A percentile compares a stretch with the other conserved stretches of the same genome.
Conservation (phyloP, 495 filamentous ascomycete species). For the Margaritispora aquatica region DNA sequence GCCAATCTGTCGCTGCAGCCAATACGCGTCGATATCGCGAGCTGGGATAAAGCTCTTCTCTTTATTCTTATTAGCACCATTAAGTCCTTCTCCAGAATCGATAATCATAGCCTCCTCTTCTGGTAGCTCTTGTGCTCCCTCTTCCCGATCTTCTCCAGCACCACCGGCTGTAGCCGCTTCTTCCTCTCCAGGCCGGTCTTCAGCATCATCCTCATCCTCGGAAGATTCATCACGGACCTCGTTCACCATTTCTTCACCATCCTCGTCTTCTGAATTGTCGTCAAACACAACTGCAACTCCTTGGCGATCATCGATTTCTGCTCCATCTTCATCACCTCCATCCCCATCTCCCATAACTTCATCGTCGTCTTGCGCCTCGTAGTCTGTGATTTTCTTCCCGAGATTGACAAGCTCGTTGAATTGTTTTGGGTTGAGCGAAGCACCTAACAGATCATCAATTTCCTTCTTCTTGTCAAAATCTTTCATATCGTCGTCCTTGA, state of each 20-base stretch:
- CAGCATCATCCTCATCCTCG: conserved; percentile 56
- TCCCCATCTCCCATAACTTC: conserved; percentile 72
- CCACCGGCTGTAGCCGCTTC: conserved; percentile 49
- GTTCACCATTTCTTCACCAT: conserved; percentile 62
- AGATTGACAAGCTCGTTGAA: conserved; percentile 97
- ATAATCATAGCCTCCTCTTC: conserved; percentile 75
- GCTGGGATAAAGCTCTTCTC: conserved; percentile 65
- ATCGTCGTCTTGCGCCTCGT: conserved; percentile 94
- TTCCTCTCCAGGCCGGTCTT: conserved; percentile 39
- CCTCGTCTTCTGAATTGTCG: conserved; percentile 89
- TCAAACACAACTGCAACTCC: conserved; percentile 97
- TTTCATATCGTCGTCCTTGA: conserved; percentile 94
- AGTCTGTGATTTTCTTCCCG: conserved; percentile 98
- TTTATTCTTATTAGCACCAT: conserved; percentile 26
- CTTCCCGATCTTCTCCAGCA: conserved; percentile 42
- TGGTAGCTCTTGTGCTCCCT: conserved; percentile 41
- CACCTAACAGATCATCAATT: conserved; percentile 85
- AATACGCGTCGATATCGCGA: conserved; percentile 92
- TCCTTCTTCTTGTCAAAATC: conserved; percentile 99
- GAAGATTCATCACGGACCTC: conserved; percentile 83
- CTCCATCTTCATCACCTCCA: conserved; percentile 43
- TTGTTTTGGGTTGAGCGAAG: conserved; percentile 75
- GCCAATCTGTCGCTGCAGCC: conserved; percentile 92
- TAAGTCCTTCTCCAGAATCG: conserved; percentile 45
- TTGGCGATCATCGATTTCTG: conserved; percentile 84